A percentile compares a stretch with the other conserved stretches of the same genome.
Conservation (phyloP, 306 rosid genomes). For the Casuarina equisetifolia region DNA sequence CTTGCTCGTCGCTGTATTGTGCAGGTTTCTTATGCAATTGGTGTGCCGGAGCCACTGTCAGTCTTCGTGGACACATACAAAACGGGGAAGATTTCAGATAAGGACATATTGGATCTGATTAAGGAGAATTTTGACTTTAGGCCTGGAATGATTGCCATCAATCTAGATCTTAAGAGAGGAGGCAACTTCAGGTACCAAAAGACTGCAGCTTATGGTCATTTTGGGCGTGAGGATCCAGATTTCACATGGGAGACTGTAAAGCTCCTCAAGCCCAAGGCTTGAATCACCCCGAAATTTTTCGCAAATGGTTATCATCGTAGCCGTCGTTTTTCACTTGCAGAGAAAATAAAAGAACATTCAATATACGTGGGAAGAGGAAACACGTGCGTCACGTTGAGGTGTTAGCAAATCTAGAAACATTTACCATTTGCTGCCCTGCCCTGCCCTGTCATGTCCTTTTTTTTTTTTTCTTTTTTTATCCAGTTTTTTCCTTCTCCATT, state of each 20-base stretch:
- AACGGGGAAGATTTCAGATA: slow-evolving; percentile 68
- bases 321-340: slow-evolving; percentile 29
- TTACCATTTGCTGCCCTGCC: slow-evolving; percentile 27
- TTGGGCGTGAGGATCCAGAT: slow-evolving; percentile 76
- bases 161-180: slow-evolving; percentile 71
- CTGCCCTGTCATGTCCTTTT: neutral
- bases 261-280: slow-evolving; percentile 69
- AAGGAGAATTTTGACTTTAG: slow-evolving; percentile 71
- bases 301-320: slow-evolving; percentile 38
- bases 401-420: slow-evolving; percentile 30
- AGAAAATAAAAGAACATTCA: slow-evolving; percentile 45
- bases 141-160: slow-evolving; percentile 76
- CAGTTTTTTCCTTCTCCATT: slow-evolving; percentile 6
- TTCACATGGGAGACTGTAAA: slow-evolving; percentile 79
- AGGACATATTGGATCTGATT: slow-evolving; percentile 56
- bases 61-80: slow-evolving; percentile 67
- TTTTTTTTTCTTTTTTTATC: slow-evolving; percentile 10
- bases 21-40: slow-evolving; percentile 85
- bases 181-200: slow-evolving; percentile 76
- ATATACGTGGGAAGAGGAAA: no score
- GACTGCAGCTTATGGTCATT: slow-evolving; percentile 85
- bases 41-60: slow-evolving; percentile 74
- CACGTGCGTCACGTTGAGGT: slow-evolving; percentile 33
- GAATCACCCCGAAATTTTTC: slow-evolving; percentile 17
- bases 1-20: slow-evolving; percentile 76